Evolutionary conservation across 2,329 filamentous ascomycete species (phyloP).

Genomic region (Ceratocystis alfenasii): DNA sequence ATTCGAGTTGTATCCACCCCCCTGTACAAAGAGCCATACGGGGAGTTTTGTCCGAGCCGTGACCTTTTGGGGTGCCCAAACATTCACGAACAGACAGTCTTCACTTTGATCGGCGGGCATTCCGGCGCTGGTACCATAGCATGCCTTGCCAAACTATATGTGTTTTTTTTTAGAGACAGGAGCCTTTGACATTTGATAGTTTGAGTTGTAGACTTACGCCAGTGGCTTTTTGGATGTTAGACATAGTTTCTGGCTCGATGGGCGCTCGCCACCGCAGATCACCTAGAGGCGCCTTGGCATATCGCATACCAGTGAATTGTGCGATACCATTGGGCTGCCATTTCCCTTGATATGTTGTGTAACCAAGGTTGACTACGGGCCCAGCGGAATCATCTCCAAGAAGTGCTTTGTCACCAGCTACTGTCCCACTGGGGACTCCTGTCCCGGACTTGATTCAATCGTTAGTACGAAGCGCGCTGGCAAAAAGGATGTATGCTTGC

Average conservation of each 20-base stretch:
- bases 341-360: conserved; percentile 15
- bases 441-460: neutral
- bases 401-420: neutral
- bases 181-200: conserved; percentile 26
- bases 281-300: conserved; percentile 32
- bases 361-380: conserved; percentile 6
- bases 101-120: conserved; percentile 30
- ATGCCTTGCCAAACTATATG: conserved; percentile 20
- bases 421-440: conserved; percentile 11
- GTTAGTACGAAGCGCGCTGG: neutral
- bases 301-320: conserved; percentile 31
- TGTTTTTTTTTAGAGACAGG: conserved; percentile 30
- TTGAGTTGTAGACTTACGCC: conserved; percentile 2
- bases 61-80: conserved; percentile 35
- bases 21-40: conserved; percentile 34
- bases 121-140: conserved; percentile 16
- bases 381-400: conserved; percentile 6
- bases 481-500: no score
- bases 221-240: conserved; percentile 26
- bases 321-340: conserved; percentile 18
- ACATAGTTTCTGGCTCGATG: conserved; percentile 27
- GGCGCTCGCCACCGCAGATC: conserved; percentile 32
- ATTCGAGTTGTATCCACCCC: conserved; percentile 37
- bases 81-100: conserved; percentile 39
- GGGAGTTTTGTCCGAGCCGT: conserved; percentile 28